These are phyloP conservation scores for Pythium folliculosum DNA, from an alignment of 352 stramenopile genomes.

Conservation along the genomic window DNA sequence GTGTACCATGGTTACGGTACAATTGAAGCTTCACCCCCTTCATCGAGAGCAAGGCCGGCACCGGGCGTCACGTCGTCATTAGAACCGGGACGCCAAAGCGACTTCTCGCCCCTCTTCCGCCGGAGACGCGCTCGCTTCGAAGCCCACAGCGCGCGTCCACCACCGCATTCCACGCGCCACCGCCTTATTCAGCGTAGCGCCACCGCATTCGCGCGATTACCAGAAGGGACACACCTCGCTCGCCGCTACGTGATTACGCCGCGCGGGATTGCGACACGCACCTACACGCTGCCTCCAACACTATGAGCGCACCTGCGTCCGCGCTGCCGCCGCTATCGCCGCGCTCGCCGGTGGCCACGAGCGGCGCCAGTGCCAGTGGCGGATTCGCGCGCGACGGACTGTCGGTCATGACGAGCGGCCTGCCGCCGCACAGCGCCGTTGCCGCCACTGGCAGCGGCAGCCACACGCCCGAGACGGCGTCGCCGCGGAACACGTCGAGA, in stretches of 20 bases:
- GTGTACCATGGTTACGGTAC: conserved; percentile 7
- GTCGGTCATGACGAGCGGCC: conserved; percentile 9
- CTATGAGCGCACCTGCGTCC: not conserved
- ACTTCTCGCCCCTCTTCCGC: not conserved
- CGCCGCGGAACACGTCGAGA: not conserved
- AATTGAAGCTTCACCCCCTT: conserved; percentile 6
- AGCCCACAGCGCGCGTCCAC: no score
- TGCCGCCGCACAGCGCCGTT: not conserved
- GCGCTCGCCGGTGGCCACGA: conserved; percentile 5
- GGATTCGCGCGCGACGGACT: conserved; percentile 4
- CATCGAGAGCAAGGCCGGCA: not conserved
- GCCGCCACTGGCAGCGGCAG: not conserved
- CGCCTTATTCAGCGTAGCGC: no score
- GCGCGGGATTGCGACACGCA: conserved; percentile 1
- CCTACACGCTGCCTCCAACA: not conserved
- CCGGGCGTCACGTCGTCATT: not conserved
- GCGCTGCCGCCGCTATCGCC: conserved; percentile 7
- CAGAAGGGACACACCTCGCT: no score
- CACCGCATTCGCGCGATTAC: no score
- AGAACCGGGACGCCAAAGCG: not conserved
- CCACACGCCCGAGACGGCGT: conserved; percentile 1
- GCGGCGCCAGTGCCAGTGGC: not conserved
- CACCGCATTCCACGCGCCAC: not conserved
- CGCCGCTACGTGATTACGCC: conserved; percentile 5
- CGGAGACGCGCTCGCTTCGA: not conserved